Percentiles rank a stretch among this genome's conserved stretches.
These are phyloP conservation scores for Trichoderma sp. DNA, from an alignment of 2,329 filamentous ascomycete genomes.

Conservation along the genomic window DNA sequence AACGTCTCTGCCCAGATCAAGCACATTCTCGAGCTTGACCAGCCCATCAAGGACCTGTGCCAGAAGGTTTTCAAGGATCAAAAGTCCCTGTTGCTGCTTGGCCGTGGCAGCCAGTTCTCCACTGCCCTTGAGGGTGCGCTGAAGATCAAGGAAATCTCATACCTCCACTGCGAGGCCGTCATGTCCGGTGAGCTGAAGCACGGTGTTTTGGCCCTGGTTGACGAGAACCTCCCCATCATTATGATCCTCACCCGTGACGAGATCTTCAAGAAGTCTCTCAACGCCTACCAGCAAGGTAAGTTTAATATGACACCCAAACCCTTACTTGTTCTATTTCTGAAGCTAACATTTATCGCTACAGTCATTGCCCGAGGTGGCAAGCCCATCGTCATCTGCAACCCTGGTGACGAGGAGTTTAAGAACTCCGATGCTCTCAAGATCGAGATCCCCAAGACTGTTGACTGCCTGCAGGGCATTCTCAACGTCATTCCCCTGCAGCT, in stretches of 20 bases:
- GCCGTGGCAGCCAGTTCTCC: conserved; percentile 93
- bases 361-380: conserved; percentile 95
- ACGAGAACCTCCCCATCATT: conserved; percentile 98
- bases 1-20: conserved; percentile 90
- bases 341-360: conserved; percentile 39
- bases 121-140: conserved; percentile 96
- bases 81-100: conserved; percentile 90
- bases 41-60: conserved; percentile 93
- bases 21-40: conserved; percentile 85
- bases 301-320: conserved; percentile 19
- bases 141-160: conserved; percentile 99
- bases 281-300: conserved; percentile 95
- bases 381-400: conserved; percentile 98
- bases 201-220: conserved; percentile 93
- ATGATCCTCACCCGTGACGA: conserved; percentile 98
- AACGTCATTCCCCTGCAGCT: conserved; percentile 98
- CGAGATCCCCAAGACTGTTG: conserved; percentile 93
- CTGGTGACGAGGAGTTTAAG: conserved; percentile 84
- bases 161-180: conserved; percentile 98
- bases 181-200: conserved; percentile 99
- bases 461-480: conserved; percentile 91
- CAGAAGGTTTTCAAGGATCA: conserved; percentile 93
- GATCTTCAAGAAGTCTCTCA: conserved; percentile 98
- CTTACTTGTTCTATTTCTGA: neutral
- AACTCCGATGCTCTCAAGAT: conserved; percentile 91